Conservation (phyloP, 2,329 filamentous ascomycete species). For the Alternaria burnsii region DNA sequence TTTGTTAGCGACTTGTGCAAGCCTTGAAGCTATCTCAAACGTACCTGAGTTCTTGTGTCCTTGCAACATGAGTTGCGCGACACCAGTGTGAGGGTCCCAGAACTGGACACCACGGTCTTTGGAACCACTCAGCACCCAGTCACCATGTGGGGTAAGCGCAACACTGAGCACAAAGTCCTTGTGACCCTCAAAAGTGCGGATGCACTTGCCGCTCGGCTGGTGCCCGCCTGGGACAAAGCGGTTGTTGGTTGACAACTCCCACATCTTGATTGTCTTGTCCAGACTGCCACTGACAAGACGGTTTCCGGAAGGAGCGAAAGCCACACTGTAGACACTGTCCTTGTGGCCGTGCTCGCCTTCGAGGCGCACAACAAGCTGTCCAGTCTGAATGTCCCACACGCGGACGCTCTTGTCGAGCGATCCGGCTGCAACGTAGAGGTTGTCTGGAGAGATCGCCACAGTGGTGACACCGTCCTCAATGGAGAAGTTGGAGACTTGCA, state of each 20-base stretch:
- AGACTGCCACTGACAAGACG: conserved; percentile 93
- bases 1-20: conserved; percentile 22
- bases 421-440: conserved; percentile 91
- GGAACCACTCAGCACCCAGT: conserved; percentile 96
- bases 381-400: conserved; percentile 91
- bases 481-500: conserved; percentile 82
- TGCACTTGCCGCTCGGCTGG: conserved; percentile 88
- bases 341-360: conserved; percentile 95
- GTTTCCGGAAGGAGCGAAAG: conserved; percentile 91
- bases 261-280: conserved; percentile 99
- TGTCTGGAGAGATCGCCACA: conserved; percentile 95
- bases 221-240: conserved; percentile 71
- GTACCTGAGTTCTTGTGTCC: conserved; percentile 93
- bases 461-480: conserved; percentile 98
- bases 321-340: conserved; percentile 95
- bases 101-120: conserved; percentile 98
- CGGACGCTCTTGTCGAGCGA: conserved; percentile 97
- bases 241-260: conserved; percentile 83
- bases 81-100: conserved; percentile 94
- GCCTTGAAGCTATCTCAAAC: conserved; percentile 31
- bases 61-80: conserved; percentile 97
- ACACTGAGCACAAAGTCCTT: conserved; percentile 98
- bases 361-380: conserved; percentile 87
- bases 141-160: conserved; percentile 89
- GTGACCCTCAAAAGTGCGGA: conserved; percentile 97